Percentiles rank a stretch among this genome's conserved stretches.
Evolutionary conservation across 441 rosid species (phyloP).

Genomic region (Euphorbia corollata): DNA sequence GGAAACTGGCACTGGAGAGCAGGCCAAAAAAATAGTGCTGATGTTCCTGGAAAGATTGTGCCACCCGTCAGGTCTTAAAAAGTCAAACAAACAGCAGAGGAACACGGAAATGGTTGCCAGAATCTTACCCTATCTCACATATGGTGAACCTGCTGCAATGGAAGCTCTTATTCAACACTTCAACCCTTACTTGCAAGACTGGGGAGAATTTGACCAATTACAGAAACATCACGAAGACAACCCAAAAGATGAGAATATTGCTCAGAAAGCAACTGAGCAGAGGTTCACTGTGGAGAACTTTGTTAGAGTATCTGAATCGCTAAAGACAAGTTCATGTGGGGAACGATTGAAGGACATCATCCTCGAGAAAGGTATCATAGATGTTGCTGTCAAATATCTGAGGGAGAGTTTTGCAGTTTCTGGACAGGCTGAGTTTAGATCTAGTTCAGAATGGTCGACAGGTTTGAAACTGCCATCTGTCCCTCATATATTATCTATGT

Average conservation of each 20-base stretch:
- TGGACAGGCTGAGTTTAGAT: conserved; percentile 71
- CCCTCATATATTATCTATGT: conserved; percentile 88
- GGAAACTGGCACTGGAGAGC: conserved; percentile 88
- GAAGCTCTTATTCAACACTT: conserved; percentile 96
- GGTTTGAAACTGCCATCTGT: conserved; percentile 87
- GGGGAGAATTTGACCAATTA: conserved; percentile 81
- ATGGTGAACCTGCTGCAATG: conserved; percentile 99
- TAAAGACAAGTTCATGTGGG: conserved; percentile 98
- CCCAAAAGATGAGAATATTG: conserved; percentile 65
- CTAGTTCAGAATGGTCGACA: conserved; percentile 63
- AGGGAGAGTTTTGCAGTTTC: conserved; percentile 72
- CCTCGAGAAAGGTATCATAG: conserved; percentile 79
- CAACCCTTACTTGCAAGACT: conserved; percentile 76
- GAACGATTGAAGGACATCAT: conserved; percentile 96
- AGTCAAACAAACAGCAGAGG: conserved; percentile 98
- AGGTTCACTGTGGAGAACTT: conserved; percentile 86
- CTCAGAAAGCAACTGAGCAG: conserved; percentile 74
- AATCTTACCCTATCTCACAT: conserved; percentile 96
- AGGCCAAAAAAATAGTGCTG: conserved; percentile 97
- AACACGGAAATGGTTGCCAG: conserved; percentile 99
- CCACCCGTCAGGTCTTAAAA: conserved; percentile 83
- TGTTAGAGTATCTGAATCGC: conserved; percentile 96
- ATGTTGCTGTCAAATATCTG: conserved; percentile 78
- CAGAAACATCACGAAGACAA: conserved; percentile 72
- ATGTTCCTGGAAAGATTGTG: conserved; percentile 96